Base-by-base conservation (phyloP, 176 grass and related monocot species). In the Carex pumila region DNA sequence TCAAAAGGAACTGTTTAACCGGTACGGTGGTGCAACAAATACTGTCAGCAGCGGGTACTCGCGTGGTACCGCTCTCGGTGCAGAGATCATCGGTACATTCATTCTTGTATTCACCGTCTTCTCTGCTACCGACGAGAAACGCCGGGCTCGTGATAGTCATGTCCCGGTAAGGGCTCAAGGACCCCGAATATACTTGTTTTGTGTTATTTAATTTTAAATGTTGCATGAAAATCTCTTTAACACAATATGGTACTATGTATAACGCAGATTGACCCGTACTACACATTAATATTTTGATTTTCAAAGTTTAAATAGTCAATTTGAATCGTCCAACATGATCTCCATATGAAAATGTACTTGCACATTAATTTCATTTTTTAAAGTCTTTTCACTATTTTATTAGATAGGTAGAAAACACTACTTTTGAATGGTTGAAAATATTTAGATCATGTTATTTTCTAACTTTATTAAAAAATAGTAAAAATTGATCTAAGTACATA, bases 41-140 rank as follows among this genome's bases (percentile, higher is more conserved):
- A 39, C 9, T 8, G 83, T 88, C 7, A 60, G 6, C 19, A 13
- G 15, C 8, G 80, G 80, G 2, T 90, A 90, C 79, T 71, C 79
- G 49, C 58, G 15, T 47, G 86, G 65, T 12, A 66, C 88, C 39
- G 79, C 52, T 36, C 84, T 88, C 4, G 88, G 64, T 50, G 86
- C 88, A 21, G 80, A 92, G 85, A 78, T 88, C 32, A 30, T 81
- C 66, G 91, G 86, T 79, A 92, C 80, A 7, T 88, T 90, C 72
- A 50, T 90, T 55, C 91, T 88, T 36, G 88, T 90, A 1, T 88
- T 89, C 88, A 88, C 91, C 25, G 79, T 92, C 64, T 80, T 88
- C 57, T 92, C 91, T 34, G 88, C 88, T 53, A 93, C 86, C 19
- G 86, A 90, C 8, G 60, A 85, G 31, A 90, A 90, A 66, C 84